phyloP scores from a whole-genome alignment of 75 land plant species.

The Sequoia sempervirens region DNA sequence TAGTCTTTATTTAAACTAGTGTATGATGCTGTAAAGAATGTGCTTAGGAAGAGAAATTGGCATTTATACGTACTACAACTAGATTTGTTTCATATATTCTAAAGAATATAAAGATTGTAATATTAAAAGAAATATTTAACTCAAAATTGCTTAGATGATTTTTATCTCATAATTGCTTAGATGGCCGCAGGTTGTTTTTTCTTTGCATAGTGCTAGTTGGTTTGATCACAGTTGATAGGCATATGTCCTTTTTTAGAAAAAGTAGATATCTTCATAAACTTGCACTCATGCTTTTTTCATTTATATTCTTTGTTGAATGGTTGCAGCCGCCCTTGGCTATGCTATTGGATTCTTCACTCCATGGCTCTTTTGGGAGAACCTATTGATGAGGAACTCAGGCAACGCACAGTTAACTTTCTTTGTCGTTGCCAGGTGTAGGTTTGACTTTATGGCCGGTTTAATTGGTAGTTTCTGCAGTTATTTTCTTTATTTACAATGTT shows the following conservation, averaged over 20 bases:
- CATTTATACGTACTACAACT: background rate
- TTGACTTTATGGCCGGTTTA: background rate
- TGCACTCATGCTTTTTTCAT: background rate
- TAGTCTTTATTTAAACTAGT: background rate
- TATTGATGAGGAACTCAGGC: constrained; percentile 43
- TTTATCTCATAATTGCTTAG: background rate
- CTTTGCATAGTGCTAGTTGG: background rate
- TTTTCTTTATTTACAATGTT: background rate
- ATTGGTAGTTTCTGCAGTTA: background rate
- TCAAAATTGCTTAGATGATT: background rate
- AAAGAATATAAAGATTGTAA: background rate
- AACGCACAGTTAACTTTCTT: constrained; percentile 59
- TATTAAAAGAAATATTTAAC: background rate
- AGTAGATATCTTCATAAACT: background rate
- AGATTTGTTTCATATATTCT: background rate
- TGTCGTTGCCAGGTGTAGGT: constrained; percentile 70
- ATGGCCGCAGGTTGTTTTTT: background rate
- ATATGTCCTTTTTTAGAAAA: background rate
- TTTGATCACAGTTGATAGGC: background rate
- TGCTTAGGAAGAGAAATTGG: background rate
- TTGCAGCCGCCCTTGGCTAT: constrained; percentile 7
- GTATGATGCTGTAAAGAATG: background rate
- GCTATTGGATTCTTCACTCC: constrained; percentile 94
- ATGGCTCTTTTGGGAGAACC: constrained; percentile 63
- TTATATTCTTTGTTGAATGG: background rate